Evolutionary conservation across 768 basidiomycete species (phyloP), one percentile per base, ranked within the genome.

Genomic region (Lentinula raphanica): DNA sequence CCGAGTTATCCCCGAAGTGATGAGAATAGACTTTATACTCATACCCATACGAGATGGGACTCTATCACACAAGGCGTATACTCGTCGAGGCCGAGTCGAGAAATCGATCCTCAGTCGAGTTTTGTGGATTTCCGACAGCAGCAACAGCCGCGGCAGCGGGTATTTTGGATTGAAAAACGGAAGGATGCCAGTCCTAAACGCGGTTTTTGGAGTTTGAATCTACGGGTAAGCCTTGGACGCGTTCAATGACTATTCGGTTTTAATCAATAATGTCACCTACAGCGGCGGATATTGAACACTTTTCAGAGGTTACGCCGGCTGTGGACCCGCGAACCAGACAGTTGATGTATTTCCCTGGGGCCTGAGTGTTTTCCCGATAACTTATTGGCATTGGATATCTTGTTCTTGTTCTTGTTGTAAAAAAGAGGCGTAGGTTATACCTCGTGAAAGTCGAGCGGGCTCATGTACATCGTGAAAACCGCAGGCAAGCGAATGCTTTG

Each of bases 121-220:
- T 53, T 53, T 15, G 51, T 53, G 5, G 51, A 53, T 38, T 53
- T 53, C 28, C 51, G 36, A 5, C 36, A 53, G 32, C 32, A 53
- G 29, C 49, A 50, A 19, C 49, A 32, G 2, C 36, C 38, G 32
- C 32, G 39, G 29, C 49, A 50, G 31, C 49, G 49, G 2, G 4
- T 23, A 21, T 21, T 50, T 12, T 32, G 29, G 8, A 35, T 50
- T 36, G 49, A 35, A 31, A n/a, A 50, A 19, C n/a, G 49, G 27
- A 50, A 21, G n/a, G 15, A 13, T 19, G 12, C 4, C 9, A 36
- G n/a, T n/a, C n/a, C n/a, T n/a, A n/a, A n/a, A n/a, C n/a, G 19
- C n/a, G 28, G 51, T 27, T 11, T 35, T 53, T 53, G 51, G 51
- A 17, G 49, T 19, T 19, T 29, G n/a, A 50, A 21, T 32, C 36